These are phyloP conservation scores for Paramyrothecium roridum DNA, from an alignment of 2,329 filamentous ascomycete species.

Conservation along the genomic window DNA sequence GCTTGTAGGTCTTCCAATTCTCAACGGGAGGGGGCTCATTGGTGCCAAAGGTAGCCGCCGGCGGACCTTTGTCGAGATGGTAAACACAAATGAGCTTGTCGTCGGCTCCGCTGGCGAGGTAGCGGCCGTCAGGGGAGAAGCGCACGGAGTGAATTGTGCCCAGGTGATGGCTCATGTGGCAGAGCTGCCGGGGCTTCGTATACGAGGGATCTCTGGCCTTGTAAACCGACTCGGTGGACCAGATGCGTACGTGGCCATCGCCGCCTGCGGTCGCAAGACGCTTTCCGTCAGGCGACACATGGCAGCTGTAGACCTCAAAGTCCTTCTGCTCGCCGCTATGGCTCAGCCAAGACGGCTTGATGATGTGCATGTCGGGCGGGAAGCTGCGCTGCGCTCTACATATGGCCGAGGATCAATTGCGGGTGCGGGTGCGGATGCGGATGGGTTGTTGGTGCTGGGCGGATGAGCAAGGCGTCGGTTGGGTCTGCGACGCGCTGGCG, in stretches of 20 bases:
- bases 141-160: slow-evolving; percentile 96
- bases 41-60: slow-evolving; percentile 78
- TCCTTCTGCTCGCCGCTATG: slow-evolving; percentile 98
- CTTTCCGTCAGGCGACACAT: slow-evolving; percentile 91
- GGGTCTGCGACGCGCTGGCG: neutral
- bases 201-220: slow-evolving; percentile 71
- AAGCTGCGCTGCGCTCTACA: slow-evolving; percentile 12
- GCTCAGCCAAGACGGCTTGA: slow-evolving; percentile 93
- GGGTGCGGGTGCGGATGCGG: neutral
- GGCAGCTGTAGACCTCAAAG: slow-evolving; percentile 97
- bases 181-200: slow-evolving; percentile 83
- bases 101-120: slow-evolving; percentile 93
- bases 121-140: slow-evolving; percentile 92
- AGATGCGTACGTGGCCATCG: slow-evolving; percentile 96
- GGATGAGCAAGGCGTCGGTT: neutral
- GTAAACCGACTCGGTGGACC: slow-evolving; percentile 93
- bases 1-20: slow-evolving; percentile 95
- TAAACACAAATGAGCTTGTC: slow-evolving; percentile 99
- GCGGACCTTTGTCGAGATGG: slow-evolving; percentile 78
- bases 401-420: slow-evolving; percentile 5
- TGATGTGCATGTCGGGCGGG: slow-evolving; percentile 66
- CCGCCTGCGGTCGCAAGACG: slow-evolving; percentile 91
- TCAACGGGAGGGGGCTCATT: slow-evolving; percentile 91
- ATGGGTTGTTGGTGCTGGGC: neutral
- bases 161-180: slow-evolving; percentile 97